Conservation (phyloP, 768 basidiomycete species). For the Kondoa subrosea region DNA sequence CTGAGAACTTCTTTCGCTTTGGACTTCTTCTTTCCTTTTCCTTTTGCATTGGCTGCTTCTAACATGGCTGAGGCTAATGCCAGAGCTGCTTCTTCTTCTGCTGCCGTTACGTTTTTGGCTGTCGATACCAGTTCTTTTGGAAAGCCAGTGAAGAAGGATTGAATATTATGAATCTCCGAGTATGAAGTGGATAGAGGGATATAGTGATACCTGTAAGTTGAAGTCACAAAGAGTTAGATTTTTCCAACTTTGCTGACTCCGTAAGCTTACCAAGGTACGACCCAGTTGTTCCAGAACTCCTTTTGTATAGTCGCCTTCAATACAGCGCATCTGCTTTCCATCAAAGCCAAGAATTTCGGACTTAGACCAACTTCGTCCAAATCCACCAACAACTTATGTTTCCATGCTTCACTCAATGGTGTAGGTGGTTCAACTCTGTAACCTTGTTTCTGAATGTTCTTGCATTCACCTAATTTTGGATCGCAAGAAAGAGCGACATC, state of each 20-base stretch:
- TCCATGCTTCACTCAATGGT: slow-evolving; percentile 71
- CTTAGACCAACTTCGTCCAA: slow-evolving; percentile 92
- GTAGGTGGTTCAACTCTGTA: slow-evolving; percentile 35
- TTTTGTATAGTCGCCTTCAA: slow-evolving; percentile 26
- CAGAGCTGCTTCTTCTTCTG: slow-evolving; percentile 35
- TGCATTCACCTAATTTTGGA: slow-evolving; percentile 26
- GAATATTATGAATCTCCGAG: slow-evolving; percentile 80
- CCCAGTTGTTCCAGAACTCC: slow-evolving; percentile 31
- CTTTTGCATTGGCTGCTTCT: not conserved
- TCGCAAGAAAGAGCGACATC: slow-evolving; percentile 45
- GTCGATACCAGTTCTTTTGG: slow-evolving; percentile 37
- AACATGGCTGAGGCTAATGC: not conserved
- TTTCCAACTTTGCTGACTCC: not conserved
- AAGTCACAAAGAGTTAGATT: not conserved
- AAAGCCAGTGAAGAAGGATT: slow-evolving; percentile 73
- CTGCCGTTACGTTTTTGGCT: slow-evolving; percentile 40
- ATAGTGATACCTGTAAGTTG: slow-evolving; percentile 62
- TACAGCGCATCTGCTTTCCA: slow-evolving; percentile 57
- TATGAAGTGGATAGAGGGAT: slow-evolving; percentile 79
- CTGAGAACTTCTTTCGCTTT: not conserved
- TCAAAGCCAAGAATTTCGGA: slow-evolving; percentile 68
- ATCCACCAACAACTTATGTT: slow-evolving; percentile 80
- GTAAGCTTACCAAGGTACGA: slow-evolving; percentile 27
- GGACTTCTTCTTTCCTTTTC: not conserved
- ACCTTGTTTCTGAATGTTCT: slow-evolving; percentile 24